phyloP scores from a whole-genome alignment of 805 yeast genomes.

The Pichia membranifaciens region DNA sequence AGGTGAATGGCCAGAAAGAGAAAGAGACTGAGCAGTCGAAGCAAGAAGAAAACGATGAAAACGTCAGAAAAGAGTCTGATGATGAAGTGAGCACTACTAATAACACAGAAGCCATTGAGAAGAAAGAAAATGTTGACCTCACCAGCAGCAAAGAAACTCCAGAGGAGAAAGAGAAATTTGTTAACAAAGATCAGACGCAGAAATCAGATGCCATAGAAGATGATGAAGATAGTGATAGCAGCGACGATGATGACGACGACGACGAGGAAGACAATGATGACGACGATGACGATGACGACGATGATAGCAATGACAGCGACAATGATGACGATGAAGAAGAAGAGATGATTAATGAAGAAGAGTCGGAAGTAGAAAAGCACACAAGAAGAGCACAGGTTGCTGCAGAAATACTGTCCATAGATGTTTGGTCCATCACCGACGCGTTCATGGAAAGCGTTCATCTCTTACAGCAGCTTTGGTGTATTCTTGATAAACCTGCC shows the following conservation, averaged over 20 bases:
- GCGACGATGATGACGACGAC: neutral
- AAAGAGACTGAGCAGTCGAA: neutral
- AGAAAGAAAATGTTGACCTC: neutral
- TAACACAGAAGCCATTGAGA: no score
- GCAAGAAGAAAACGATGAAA: conserved; percentile 1
- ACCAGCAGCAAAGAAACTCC: neutral
- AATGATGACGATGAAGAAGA: conserved; percentile 26
- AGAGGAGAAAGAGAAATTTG: neutral
- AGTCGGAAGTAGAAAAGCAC: conserved; percentile 31
- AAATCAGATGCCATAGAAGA: neutral
- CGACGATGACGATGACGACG: conserved; percentile 18
- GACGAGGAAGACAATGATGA: conserved; percentile 16
- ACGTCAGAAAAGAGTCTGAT: neutral
- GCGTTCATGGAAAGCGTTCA: conserved; percentile 72
- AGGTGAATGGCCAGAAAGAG: no score
- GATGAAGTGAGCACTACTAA: neutral
- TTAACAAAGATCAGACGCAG: no score
- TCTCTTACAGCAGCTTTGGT: conserved; percentile 71
- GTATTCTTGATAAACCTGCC: conserved; percentile 58
- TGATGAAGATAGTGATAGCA: neutral
- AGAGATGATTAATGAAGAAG: conserved; percentile 28
- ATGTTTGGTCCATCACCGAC: conserved; percentile 90
- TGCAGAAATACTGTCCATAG: conserved; percentile 84
- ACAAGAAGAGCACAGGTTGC: conserved; percentile 57
- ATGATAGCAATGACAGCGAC: conserved; percentile 18